These are phyloP conservation scores for Aspergillus quadricinctus DNA, from an alignment of 2,329 filamentous ascomycete genomes.

Conservation along the genomic window DNA sequence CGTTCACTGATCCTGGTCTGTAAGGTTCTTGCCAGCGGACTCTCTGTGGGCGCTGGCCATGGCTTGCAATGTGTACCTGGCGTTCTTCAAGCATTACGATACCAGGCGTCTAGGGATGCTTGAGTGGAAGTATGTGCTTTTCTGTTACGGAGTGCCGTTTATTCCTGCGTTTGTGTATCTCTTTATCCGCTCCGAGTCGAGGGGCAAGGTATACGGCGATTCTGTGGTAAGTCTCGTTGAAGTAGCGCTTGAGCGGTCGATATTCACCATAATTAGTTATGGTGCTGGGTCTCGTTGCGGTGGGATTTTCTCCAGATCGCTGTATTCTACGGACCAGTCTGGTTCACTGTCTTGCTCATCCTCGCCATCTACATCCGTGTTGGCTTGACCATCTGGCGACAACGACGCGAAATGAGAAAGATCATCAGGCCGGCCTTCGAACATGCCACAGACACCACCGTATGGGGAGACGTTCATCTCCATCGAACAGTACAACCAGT, in stretches of 20 bases:
- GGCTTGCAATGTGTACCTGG: constrained; percentile 73
- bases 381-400: neutral
- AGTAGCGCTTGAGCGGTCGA: constrained; percentile 17
- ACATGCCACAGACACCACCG: neutral
- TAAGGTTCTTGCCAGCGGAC: constrained; percentile 68
- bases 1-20: neutral
- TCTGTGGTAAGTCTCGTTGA: constrained; percentile 46
- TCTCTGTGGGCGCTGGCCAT: constrained; percentile 71
- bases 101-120: constrained; percentile 57
- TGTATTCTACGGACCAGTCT: constrained; percentile 57
- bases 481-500: neutral
- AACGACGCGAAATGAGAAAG: neutral
- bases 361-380: constrained; percentile 21
- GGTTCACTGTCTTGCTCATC: constrained; percentile 17
- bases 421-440: neutral
- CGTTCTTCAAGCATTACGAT: constrained; percentile 67
- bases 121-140: constrained; percentile 62
- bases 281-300: constrained; percentile 67
- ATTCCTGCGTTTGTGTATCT: constrained; percentile 62
- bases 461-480: neutral
- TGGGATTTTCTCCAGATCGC: constrained; percentile 68
- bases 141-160: constrained; percentile 67
- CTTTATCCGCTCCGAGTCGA: constrained; percentile 49
- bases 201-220: constrained; percentile 62
- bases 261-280: constrained; percentile 29